phyloP scores from a whole-genome alignment of 148 eudicot species.

The Chenopodium berlandieri region DNA sequence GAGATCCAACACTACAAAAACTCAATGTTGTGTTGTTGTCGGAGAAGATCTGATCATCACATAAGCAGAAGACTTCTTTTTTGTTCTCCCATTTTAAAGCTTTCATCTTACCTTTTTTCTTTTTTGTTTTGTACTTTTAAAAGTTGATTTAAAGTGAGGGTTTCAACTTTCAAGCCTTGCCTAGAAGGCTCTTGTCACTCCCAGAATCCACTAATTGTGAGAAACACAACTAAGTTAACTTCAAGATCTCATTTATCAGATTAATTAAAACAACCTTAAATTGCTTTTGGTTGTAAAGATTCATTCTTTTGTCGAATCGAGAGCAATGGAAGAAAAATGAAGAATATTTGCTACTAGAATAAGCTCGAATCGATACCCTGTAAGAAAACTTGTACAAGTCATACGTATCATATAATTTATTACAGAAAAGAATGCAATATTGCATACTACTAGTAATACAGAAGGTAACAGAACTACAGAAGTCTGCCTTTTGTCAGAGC shows the following conservation, averaged over 20 bases:
- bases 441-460: not conserved
- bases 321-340: not conserved
- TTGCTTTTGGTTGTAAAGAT: constrained; percentile 3
- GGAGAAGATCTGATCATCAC: not conserved
- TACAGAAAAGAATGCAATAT: no score
- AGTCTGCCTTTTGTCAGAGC: no score
- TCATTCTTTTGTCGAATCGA: not conserved
- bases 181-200: not conserved
- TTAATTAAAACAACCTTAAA: not conserved
- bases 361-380: no score
- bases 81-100: constrained; percentile 1
- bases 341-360: no score
- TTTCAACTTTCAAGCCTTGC: not conserved
- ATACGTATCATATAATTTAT: no score
- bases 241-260: not conserved
- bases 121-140: not conserved
- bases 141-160: not conserved
- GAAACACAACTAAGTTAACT: not conserved
- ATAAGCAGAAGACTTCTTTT: not conserved
- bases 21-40: not conserved
- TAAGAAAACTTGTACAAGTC: not conserved
- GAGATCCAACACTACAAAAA: not conserved
- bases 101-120: not conserved
- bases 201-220: not conserved
- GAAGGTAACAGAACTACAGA: not conserved